Evolutionary conservation across 495 filamentous ascomycete genomes (phyloP), one percentile per base, ranked within the genome.

Genomic region (Trichoderma gamsii): DNA sequence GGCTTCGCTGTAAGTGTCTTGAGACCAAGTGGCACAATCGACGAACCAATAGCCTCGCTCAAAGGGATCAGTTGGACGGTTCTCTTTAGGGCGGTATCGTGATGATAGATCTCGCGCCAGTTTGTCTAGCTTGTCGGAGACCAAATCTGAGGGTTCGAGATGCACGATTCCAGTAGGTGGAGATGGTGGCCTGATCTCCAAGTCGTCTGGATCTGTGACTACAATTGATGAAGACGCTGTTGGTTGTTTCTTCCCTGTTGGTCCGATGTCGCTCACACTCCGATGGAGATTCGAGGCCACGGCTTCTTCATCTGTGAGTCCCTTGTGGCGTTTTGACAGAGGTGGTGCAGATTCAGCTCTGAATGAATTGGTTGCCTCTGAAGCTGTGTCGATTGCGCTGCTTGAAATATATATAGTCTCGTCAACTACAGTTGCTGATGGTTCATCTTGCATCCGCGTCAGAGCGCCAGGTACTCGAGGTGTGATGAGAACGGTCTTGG

Each of bases 11-110:
- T 79, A 79, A 6, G 80, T 72, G 0, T 72, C 72, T 6, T 70
- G 38, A 7, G 74, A 70, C 84, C 83, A 86, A 13, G 76, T 69
- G 6, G 74, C 69, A 67, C 85, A 82, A 25, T 82, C 80, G 2
- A 92, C 63, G 15, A 76, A 73, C 90, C 90, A 93, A 74, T 89
- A 84, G 21, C 90, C 90, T 38, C 90, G 78, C 72, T 93, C 90
- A 18, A 86, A 79, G 0, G 74, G 75, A 11, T 83, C 77, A 0
- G 90, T 77, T 0, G 72, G 70, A 6, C 90, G 83, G 4, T 75
- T 73, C 0, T 69, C 68, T n/a, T 68, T 65, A 2, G 88, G 88
- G n/a, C 71, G 79, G 72, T 83, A 91, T 0, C 81, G 83, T 76
- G 0, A 70, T 12, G 4, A 85, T 49, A 89, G 81, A 11, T 86